phyloP scores from a whole-genome alignment of 805 yeast species.

The Metschnikowia vanudenii region DNA sequence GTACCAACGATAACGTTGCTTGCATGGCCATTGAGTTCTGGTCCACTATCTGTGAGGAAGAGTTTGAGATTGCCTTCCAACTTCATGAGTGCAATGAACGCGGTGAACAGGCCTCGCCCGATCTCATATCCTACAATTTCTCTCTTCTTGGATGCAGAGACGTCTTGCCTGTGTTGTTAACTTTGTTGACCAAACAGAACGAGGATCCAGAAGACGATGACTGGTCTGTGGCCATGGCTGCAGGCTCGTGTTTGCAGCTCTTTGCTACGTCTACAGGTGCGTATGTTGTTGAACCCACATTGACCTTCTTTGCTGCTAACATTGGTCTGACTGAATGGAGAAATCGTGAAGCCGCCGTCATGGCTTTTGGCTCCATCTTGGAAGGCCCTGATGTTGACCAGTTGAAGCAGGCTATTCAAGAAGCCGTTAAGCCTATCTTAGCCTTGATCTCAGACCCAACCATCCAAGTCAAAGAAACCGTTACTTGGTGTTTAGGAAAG shows the following conservation, averaged over 20 bases:
- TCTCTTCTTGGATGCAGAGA: constrained; percentile 81
- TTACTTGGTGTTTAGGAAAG: constrained; percentile 97
- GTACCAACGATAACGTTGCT: constrained; percentile 78
- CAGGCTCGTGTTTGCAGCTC: constrained; percentile 93
- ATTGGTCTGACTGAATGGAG: constrained; percentile 66
- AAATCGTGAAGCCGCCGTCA: constrained; percentile 92
- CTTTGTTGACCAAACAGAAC: constrained; percentile 79
- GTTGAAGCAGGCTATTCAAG: constrained; percentile 64
- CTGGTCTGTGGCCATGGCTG: constrained; percentile 98
- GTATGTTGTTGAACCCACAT: constrained; percentile 80
- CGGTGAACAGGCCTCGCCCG: constrained; percentile 33
- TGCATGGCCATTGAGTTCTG: constrained; percentile 99
- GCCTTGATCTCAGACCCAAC: constrained; percentile 68
- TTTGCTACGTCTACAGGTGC: constrained; percentile 90
- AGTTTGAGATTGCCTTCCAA: constrained; percentile 73
- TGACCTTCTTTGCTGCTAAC: constrained; percentile 78
- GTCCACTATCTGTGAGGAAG: constrained; percentile 99
- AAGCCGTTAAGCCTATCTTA: constrained; percentile 81
- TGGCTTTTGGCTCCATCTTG: constrained; percentile 97
- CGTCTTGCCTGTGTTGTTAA: constrained; percentile 82
- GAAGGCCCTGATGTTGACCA: constrained; percentile 87
- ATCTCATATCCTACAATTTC: constrained; percentile 66
- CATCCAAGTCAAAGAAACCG: constrained; percentile 91
- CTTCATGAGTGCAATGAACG: constrained; percentile 54
- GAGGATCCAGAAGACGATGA: constrained; percentile 94